These are phyloP conservation scores for Tanacetum coccineum DNA, from an alignment of 129 eudicot genomes.

Conservation along the genomic window DNA sequence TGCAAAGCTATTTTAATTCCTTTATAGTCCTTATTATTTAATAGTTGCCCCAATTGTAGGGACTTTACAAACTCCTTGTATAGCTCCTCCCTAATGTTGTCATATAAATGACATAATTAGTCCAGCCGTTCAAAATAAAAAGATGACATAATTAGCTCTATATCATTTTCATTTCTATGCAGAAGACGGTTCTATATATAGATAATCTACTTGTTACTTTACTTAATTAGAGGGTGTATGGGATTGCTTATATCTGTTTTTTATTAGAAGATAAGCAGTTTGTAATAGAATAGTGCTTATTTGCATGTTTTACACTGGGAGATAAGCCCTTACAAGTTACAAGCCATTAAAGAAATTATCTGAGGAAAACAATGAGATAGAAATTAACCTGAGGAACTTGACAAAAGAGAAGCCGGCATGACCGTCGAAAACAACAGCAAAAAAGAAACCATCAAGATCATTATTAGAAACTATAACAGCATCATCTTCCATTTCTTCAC, in stretches of 20 bases:
- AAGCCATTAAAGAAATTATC: too few species aligned
- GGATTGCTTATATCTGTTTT: too few species aligned
- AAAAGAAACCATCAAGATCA: conserved; percentile 56
- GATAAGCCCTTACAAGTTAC: too few species aligned
- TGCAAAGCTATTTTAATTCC: conserved; percentile 47
- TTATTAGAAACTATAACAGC: conserved; percentile 44
- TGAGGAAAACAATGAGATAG: background rate
- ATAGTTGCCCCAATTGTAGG: conserved; percentile 59
- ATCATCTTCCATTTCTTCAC: conserved; percentile 98
- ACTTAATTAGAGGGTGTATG: too few species aligned
- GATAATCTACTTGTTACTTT: too few species aligned
- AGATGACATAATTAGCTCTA: background rate
- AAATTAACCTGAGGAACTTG: conserved; percentile 65
- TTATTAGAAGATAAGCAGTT: too few species aligned
- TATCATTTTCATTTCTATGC: background rate
- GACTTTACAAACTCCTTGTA: conserved; percentile 76
- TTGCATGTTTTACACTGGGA: too few species aligned
- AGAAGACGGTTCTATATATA: too few species aligned
- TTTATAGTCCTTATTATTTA: conserved; percentile 46
- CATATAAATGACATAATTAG: background rate
- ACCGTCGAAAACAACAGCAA: conserved; percentile 94
- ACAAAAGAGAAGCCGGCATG: conserved; percentile 92
- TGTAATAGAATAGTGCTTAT: too few species aligned
- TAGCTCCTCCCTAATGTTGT: conserved; percentile 68
- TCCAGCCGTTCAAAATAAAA: too few species aligned